These are phyloP conservation scores for Pseudogymnoascus sp. DNA, from an alignment of 2,329 filamentous ascomycete species.

Conservation along the genomic window DNA sequence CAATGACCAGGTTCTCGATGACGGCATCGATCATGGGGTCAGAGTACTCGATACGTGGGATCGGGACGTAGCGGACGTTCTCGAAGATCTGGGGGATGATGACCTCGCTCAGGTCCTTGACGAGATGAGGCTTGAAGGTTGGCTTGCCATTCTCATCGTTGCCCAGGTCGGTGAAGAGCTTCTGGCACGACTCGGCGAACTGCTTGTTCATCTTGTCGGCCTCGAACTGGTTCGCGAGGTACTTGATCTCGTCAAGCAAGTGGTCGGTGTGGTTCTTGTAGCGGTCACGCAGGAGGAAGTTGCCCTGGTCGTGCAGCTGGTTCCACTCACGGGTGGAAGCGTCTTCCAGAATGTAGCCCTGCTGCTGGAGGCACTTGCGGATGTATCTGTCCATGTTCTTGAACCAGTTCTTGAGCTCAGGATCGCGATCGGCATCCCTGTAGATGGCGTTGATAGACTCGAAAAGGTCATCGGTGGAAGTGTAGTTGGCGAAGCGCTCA, in stretches of 20 bases:
- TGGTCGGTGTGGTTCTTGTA: constrained; percentile 82
- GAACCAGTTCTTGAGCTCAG: constrained; percentile 87
- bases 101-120: constrained; percentile 82
- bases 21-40: constrained; percentile 79
- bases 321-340: constrained; percentile 76
- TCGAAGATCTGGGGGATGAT: constrained; percentile 79
- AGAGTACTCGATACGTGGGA: constrained; percentile 88
- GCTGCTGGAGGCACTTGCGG: constrained; percentile 75
- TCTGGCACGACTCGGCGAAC: constrained; percentile 69
- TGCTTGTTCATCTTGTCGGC: constrained; percentile 77
- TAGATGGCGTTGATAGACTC: constrained; percentile 81
- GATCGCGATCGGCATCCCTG: constrained; percentile 75
- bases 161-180: constrained; percentile 85
- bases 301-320: constrained; percentile 73
- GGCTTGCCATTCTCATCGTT: constrained; percentile 78
- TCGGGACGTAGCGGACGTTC: constrained; percentile 79
- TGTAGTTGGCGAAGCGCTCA: constrained; percentile 93
- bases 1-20: constrained; percentile 89
- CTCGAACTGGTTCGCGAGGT: constrained; percentile 82
- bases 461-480: constrained; percentile 80
- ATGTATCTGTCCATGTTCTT: constrained; percentile 68
- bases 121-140: constrained; percentile 82
- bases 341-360: constrained; percentile 86
- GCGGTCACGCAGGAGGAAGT: constrained; percentile 79
- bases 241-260: constrained; percentile 83